phyloP scores from a whole-genome alignment of 2,329 filamentous ascomycete genomes.

The Aspergillus tamarii region DNA sequence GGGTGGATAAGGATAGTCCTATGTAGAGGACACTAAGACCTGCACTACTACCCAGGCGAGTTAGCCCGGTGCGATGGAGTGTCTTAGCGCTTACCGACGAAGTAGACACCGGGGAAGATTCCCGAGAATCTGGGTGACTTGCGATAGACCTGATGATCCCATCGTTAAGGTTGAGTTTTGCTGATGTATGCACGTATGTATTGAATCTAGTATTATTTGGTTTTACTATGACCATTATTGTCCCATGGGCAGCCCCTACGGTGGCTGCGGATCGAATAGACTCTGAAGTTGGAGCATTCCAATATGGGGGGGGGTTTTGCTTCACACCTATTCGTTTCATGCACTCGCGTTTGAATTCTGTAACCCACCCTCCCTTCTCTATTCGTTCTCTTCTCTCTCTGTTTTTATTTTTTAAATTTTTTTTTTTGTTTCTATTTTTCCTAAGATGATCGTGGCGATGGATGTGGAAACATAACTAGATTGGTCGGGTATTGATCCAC shows the following conservation, averaged over 20 bases:
- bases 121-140: conserved; percentile 18
- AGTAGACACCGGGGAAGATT: conserved; percentile 12
- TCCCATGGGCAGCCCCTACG: conserved; percentile 6
- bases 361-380: background rate
- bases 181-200: conserved; percentile 1
- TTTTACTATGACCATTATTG: background rate
- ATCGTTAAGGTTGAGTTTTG: conserved; percentile 21
- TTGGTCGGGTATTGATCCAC: conserved; percentile 5
- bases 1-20: background rate
- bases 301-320: conserved; percentile 5
- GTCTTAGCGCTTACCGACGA: background rate
- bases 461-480: conserved; percentile 2
- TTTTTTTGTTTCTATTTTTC: conserved; percentile 9
- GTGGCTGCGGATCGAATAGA: conserved; percentile 6
- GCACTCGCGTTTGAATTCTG: background rate
- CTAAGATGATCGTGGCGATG: conserved; percentile 2
- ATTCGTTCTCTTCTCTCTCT: background rate
- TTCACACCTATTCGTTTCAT: conserved; percentile 3
- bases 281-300: conserved; percentile 24
- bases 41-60: background rate
- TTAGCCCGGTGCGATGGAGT: conserved; percentile 4
- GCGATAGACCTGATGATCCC: conserved; percentile 14
- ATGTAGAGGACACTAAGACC: background rate
- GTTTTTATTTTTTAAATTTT: too few relatives aligned
- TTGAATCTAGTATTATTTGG: background rate